Evolutionary conservation across 164 flowering plant genomes (phyloP).

Genomic region (Vitis vinifera): DNA sequence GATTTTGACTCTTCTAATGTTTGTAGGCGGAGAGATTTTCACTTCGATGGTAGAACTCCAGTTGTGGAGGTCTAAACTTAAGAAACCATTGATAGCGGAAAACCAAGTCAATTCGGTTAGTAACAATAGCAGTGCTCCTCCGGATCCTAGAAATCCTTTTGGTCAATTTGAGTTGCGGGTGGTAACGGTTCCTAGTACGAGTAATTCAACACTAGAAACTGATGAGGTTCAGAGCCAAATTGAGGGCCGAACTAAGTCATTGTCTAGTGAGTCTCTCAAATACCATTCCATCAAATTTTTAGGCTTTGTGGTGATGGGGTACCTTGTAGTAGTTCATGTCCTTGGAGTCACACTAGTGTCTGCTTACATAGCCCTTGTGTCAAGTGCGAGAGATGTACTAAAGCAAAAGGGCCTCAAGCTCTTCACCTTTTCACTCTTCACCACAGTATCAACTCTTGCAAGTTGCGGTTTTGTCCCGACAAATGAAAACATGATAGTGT

Average conservation of each 20-base stretch:
- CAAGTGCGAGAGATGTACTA: slow-evolving; percentile 34
- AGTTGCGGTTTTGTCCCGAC: slow-evolving; percentile 73
- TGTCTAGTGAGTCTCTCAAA: slow-evolving; percentile 5
- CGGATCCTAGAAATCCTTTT: background rate
- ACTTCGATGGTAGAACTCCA: too few relatives aligned
- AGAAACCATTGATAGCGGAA: background rate
- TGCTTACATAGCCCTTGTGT: slow-evolving; percentile 17
- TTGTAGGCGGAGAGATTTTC: too few relatives aligned
- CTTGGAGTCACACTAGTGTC: slow-evolving; percentile 23
- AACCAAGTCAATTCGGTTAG: background rate
- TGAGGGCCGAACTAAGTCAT: too few relatives aligned
- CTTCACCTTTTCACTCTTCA: slow-evolving; percentile 39
- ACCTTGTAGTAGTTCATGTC: slow-evolving; percentile 21
- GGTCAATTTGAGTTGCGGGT: too few relatives aligned
- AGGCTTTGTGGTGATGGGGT: slow-evolving; percentile 32
- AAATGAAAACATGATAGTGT: slow-evolving; percentile 71
- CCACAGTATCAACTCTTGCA: slow-evolving; percentile 49
- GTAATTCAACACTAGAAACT: too few relatives aligned
- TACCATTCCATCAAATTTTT: slow-evolving; percentile 26
- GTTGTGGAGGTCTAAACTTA: background rate
- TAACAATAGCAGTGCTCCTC: background rate
- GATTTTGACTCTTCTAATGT: too few relatives aligned
- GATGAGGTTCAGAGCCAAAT: too few relatives aligned
- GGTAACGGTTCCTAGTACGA: too few relatives aligned
- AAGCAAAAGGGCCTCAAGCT: slow-evolving; percentile 28